A percentile compares a stretch with the other conserved stretches of the same genome.
phyloP scores from a whole-genome alignment of 106 monocot genomes.

The Dioscorea dumetorum region DNA sequence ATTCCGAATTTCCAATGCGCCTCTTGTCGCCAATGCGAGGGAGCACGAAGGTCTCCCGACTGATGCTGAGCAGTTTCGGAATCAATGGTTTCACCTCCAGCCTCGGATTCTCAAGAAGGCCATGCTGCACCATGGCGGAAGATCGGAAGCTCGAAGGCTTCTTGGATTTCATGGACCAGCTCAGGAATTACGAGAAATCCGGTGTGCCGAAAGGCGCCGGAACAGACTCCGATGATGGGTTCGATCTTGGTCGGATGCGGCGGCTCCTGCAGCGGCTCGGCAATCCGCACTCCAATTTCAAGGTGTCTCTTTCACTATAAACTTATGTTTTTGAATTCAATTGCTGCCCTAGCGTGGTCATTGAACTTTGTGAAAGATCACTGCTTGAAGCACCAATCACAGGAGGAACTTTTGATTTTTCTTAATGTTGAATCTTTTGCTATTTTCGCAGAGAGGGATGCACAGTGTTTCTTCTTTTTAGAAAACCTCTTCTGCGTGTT shows the following conservation, averaged over 20 bases:
- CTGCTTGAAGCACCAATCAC: not conserved
- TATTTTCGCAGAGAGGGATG: not conserved
- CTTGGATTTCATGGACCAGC: conserved; percentile 72
- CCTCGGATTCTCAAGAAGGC: too few relatives aligned
- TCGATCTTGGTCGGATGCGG: conserved; percentile 95
- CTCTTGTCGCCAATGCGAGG: too few relatives aligned
- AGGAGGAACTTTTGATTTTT: not conserved
- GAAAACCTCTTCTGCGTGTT: too few relatives aligned
- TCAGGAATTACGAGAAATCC: conserved; percentile 71
- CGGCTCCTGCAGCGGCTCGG: conserved; percentile 62
- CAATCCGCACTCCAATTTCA: conserved; percentile 59
- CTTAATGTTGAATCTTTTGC: not conserved
- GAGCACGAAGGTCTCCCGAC: too few relatives aligned
- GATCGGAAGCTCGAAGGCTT: conserved; percentile 46
- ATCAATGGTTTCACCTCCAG: too few relatives aligned
- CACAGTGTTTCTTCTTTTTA: too few relatives aligned
- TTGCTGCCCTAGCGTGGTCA: not conserved
- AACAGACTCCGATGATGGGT: conserved; percentile 77
- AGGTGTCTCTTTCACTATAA: conserved; percentile 20
- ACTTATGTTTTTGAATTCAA: not conserved
- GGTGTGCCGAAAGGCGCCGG: conserved; percentile 75
- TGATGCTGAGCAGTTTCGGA: too few relatives aligned
- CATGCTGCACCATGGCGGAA: conserved; percentile 19
- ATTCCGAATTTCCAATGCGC: too few relatives aligned
- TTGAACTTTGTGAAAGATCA: not conserved